Base-by-base conservation (phyloP, 257 asterid genomes). In the Rauvolfia tetraphylla region DNA sequence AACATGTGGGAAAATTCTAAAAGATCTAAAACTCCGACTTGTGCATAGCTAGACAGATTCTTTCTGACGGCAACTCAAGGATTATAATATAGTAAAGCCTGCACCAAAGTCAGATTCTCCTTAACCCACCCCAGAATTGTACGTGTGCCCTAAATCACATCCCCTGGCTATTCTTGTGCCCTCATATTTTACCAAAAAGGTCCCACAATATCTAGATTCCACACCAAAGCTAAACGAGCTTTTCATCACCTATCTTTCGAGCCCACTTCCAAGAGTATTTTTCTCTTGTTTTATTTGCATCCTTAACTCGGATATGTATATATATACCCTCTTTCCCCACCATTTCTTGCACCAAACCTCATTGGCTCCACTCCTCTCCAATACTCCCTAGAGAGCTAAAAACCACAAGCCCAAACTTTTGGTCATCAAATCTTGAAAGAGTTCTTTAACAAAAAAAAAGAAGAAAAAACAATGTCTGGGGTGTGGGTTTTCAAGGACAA, bases 401-500 rank as follows among this genome's bases (percentile, higher is more conserved):
- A 41, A 0, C 39, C 23, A 9, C 10, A 42, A 8, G 5, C 25
- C 42, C 34, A 29, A 25, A 70, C 25, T 15, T 25, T 42, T 46
- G 5, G 46, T 42, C 59, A 13, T 70, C 22, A 23, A 12, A 8
- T 51, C 58, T 23, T 65, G 9, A 9, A 12, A 39, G 18, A 39
- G 11, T 22, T 51, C 23, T 17, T 13, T 15, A 12, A 0, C 5
- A 75, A n/a, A 68, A 56, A 17, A 44, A 29, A 17, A 15, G 11
- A 6, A 7, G 15, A n/a, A 22, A 20, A 23, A 1, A 27, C 22
- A 3, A 92, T 93, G 98, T 84, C 98, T n/a, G 98, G 98, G 0
- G 98, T 93, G 23, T 91, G 97, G 96, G 90, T 90, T 25, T 93
- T 93, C 91, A 85, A 87, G 75, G 57, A 78, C 82, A 87, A 93